Conservation (phyloP, 768 basidiomycete species). For the Russula olivacea region DNA sequence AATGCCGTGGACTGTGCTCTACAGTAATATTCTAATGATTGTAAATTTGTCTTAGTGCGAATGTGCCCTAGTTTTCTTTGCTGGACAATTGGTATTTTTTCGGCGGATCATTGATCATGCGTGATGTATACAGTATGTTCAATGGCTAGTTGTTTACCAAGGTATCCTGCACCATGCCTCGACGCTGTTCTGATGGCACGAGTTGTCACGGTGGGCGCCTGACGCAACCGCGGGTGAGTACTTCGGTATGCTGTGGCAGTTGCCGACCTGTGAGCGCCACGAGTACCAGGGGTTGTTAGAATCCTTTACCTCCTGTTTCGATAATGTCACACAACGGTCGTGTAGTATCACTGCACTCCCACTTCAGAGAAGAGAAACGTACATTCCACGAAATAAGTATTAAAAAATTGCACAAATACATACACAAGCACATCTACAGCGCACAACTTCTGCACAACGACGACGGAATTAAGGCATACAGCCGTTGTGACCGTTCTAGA, state of each 20-base stretch:
- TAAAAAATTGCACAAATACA: neutral
- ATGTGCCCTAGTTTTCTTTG: neutral
- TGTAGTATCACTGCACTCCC: neutral
- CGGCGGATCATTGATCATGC: too few species aligned
- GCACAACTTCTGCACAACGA: neutral
- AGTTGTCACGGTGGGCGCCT: neutral
- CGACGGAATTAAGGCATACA: neutral
- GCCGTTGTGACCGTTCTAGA: neutral
- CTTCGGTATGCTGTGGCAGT: neutral
- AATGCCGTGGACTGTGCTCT: neutral
- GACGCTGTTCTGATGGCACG: neutral
- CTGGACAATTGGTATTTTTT: neutral
- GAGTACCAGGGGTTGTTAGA: too few species aligned
- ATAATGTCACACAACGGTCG: neutral
- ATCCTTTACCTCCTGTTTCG: too few species aligned
- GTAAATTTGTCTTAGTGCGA: neutral
- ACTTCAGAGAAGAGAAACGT: neutral
- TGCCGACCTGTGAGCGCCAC: neutral
- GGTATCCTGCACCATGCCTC: neutral
- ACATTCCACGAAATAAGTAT: neutral
- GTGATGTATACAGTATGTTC: neutral
- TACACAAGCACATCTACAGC: neutral
- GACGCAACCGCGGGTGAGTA: neutral
- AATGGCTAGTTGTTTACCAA: too few species aligned
- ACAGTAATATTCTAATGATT: neutral